Base-by-base conservation (phyloP, 306 rosid genomes). In the Cicer cuneatum region DNA sequence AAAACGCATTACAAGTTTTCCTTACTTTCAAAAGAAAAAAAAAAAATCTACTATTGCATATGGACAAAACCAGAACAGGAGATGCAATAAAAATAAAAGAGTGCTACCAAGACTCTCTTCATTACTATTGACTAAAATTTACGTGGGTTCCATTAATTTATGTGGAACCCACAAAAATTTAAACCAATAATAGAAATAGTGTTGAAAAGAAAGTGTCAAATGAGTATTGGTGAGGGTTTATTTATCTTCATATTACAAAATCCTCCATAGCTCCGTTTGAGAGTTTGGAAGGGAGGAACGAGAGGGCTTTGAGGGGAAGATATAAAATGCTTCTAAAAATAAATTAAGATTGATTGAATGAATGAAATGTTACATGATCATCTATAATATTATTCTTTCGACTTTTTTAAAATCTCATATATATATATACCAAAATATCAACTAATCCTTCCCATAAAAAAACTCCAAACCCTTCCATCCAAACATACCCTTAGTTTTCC, bases 21-120 rank as follows among this genome's bases (percentile, higher is more conserved):
- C 37, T 29, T 45, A 13, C 66, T 24, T 51, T 13, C 15, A 64
- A 54, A 10, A 40, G 0, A 24, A 39, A 8, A 38, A 6, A 62
- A 63, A 60, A 10, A 66, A 4, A 42, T 13, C 7, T 59, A 59
- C 46, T n/a, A 13, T 16, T 9, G 48, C 71, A 38, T 29, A 57
- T 9, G 47, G 16, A 65, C n/a, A 57, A 74, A 61, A 74, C 10
- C 61, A 33, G 47, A 70, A 37, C 74, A 54, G 24, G 42, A 49
- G 65, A 48, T 63, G 71, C 51, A 52, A 51, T 35, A 37, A 48
- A 69, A 59, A 12, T 12, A 46, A 54, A 54, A 19, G 37, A 54
- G 61, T 54, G 33, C 37, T 54, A 54, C 14, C 38, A 54, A 54
- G 38, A 21, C 61, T 54, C 8, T 54, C 61, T 9, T 54, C 38